These are phyloP conservation scores for Emericellopsis terricola DNA, from an alignment of 495 filamentous ascomycete genomes.

Conservation along the genomic window DNA sequence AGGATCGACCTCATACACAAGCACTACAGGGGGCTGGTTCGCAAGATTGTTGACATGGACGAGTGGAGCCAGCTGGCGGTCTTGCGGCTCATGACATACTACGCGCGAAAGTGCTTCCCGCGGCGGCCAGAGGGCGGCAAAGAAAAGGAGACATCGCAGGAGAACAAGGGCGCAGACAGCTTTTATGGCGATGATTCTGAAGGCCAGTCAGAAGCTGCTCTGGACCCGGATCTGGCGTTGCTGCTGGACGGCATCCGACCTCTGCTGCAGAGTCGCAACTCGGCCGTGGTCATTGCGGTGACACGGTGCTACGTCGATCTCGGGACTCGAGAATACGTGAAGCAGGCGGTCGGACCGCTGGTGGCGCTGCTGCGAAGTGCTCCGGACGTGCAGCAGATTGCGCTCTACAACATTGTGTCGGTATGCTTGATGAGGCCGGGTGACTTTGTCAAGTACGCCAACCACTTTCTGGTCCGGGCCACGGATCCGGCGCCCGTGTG, in stretches of 20 bases:
- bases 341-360: constrained; percentile 58
- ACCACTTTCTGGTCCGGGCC: constrained; percentile 71
- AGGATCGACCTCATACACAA: constrained; percentile 75
- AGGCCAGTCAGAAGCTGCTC: constrained; percentile 21
- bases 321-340: constrained; percentile 55
- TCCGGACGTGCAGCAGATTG: constrained; percentile 73
- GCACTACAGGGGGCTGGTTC: constrained; percentile 66
- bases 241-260: constrained; percentile 64
- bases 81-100: constrained; percentile 60
- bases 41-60: constrained; percentile 95
- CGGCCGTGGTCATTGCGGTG: constrained; percentile 78
- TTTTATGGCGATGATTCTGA: constrained; percentile 52
- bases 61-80: constrained; percentile 89
- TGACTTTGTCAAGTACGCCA: constrained; percentile 64
- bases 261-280: constrained; percentile 81
- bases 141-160: constrained; percentile 21
- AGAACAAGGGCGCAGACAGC: constrained; percentile 10
- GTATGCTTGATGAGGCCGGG: constrained; percentile 57
- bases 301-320: constrained; percentile 71
- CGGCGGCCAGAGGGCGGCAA: constrained; percentile 33
- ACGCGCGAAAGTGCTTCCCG: constrained; percentile 81
- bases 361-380: constrained; percentile 69
- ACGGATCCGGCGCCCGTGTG: constrained; percentile 71
- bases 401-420: constrained; percentile 82
- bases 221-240: constrained; percentile 73